These are phyloP conservation scores for Pythium aphanidermatum DNA, from an alignment of 352 stramenopile species.

Conservation along the genomic window DNA sequence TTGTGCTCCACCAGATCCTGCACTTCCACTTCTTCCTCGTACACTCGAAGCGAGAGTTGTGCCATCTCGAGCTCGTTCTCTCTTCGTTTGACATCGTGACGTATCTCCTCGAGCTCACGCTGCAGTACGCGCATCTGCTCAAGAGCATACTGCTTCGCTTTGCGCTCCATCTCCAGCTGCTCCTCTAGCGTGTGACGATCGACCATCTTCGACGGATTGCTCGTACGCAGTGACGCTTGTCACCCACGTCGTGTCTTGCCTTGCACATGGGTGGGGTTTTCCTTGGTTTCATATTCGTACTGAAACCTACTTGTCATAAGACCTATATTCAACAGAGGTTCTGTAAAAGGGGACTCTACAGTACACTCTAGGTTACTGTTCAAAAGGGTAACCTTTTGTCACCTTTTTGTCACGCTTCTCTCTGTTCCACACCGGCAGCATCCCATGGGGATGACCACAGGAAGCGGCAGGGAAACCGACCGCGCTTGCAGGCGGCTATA, in stretches of 20 bases:
- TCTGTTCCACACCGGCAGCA: background rate
- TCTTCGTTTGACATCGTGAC: conserved; percentile 20
- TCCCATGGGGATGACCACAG: conserved; percentile 10
- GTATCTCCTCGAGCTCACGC: conserved; percentile 25
- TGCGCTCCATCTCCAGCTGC: conserved; percentile 13
- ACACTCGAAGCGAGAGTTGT: conserved; percentile 18
- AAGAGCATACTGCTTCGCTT: conserved; percentile 1
- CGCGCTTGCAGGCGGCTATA: background rate
- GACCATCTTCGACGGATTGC: too few relatives aligned
- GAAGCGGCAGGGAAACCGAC: background rate
- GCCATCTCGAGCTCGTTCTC: conserved; percentile 25
- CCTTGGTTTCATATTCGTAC: too few relatives aligned
- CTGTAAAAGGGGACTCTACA: conserved; percentile 1
- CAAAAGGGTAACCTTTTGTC: background rate
- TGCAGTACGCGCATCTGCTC: conserved; percentile 18
- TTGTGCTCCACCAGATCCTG: conserved; percentile 43
- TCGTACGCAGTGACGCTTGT: too few relatives aligned
- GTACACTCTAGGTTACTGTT: background rate
- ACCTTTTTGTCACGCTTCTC: background rate
- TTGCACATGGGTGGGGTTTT: too few relatives aligned
- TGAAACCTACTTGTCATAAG: too few relatives aligned
- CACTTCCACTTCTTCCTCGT: conserved; percentile 22
- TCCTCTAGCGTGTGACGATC: conserved; percentile 3
- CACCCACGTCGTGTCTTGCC: too few relatives aligned
- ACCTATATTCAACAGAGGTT: too few relatives aligned